Percentiles rank a stretch among this genome's conserved stretches.
Evolutionary conservation across 1,284 basidiomycete species (phyloP).

Genomic region (Heterobasidion parviporum): DNA sequence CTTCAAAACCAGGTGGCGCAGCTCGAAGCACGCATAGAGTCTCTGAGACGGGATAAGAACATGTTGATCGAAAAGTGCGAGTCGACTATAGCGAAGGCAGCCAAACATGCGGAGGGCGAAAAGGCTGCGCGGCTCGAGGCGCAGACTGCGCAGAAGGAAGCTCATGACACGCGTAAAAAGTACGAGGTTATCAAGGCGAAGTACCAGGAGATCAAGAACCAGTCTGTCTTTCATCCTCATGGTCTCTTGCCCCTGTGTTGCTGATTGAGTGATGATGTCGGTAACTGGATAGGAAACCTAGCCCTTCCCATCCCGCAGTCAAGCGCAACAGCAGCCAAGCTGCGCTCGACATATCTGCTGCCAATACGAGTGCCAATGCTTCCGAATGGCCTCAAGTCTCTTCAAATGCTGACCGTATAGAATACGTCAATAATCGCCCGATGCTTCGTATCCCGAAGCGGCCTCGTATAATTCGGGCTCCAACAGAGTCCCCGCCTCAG

Average conservation of each 20-base stretch:
- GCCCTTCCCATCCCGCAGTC: neutral
- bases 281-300: neutral
- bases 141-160: constrained; percentile 19
- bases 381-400: neutral
- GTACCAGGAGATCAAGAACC: constrained; percentile 16
- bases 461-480: neutral
- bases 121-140: constrained; percentile 20
- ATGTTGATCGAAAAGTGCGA: constrained; percentile 33
- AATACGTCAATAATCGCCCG: neutral
- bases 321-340: constrained; percentile 6
- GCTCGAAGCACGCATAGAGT: constrained; percentile 19
- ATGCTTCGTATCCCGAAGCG: constrained; percentile 1
- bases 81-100: constrained; percentile 21
- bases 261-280: neutral
- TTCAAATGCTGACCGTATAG: neutral
- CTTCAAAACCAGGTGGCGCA: constrained; percentile 20
- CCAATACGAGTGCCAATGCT: neutral
- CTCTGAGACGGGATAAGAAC: constrained; percentile 30
- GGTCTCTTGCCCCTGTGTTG: neutral
- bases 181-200: constrained; percentile 19
- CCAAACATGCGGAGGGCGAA: constrained; percentile 26
- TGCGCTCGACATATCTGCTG: constrained; percentile 3
- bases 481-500: neutral
- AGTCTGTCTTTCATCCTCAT: constrained; percentile 10
- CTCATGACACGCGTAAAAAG: constrained; percentile 22